Base-by-base conservation (phyloP, 2,329 filamentous ascomycete species). In the Ceratocystis eucalypticola region DNA sequence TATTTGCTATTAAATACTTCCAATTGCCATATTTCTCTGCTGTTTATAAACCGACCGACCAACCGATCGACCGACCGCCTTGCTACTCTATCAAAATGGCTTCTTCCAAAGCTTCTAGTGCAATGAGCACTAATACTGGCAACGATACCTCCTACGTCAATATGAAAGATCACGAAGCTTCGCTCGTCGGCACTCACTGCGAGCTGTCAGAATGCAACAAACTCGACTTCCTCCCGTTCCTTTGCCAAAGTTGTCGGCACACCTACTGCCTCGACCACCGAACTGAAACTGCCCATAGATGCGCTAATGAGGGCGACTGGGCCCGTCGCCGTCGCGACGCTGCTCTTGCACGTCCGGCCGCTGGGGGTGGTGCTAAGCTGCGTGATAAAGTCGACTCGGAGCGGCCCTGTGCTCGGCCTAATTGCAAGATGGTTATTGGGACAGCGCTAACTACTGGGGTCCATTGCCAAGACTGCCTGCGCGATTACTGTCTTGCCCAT, bases 241-340 rank as follows among this genome's bases (percentile, higher is more conserved):
- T 86, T 73, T 99, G 94, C 78, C 89, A 95, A 74, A 94, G 89
- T 71, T 99, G 94, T 78, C 83, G 75, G 70, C 83, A 84, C 67
- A 93, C 88, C 17, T 99, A 86, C 79, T 99, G 95, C 75, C 88
- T 96, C 70, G 93, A 97, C 74, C 94, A 99, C 80, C 89, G 93
- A 66, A 88, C 85, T 72, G 93, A 97, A 78, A 83, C 84, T 22
- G 79, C 89, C 0, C 95, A 99, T 78, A 83, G 85, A 73, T 88
- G 85, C 75, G 71, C 77, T 64, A 79, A 83, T 63, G 78, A 77
- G 1, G 85, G 85, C 69, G 84, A 83, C 65, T 87, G 84, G 84
- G 84, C 84, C 17, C 78, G 79, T 72, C 80, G 82, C 28, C 77
- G 77, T 69, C 80, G 84, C 5, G 75, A 78, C 69, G 82, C 82